A percentile compares a stretch with the other conserved stretches of the same genome.
phyloP scores from a whole-genome alignment of 345 rosid species.

The Atalantia buxifolia region DNA sequence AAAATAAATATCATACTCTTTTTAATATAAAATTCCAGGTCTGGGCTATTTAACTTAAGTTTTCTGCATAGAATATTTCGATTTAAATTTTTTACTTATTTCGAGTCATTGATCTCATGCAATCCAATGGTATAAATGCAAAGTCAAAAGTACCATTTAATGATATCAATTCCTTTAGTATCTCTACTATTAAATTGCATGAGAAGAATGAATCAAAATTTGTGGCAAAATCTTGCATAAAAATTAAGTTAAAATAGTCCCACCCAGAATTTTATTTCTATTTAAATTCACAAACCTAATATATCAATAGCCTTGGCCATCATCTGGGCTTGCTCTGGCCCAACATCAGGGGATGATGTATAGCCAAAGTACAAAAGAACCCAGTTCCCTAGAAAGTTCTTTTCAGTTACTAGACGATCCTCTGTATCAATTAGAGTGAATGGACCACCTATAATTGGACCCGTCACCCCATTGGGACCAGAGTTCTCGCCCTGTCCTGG shows the following conservation, averaged over 20 bases:
- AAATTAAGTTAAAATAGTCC: too few relatives aligned
- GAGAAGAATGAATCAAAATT: too few relatives aligned
- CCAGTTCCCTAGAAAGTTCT: conserved; percentile 71
- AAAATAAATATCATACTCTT: neutral
- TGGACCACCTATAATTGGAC: conserved; percentile 83
- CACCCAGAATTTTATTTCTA: neutral
- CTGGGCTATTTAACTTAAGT: too few relatives aligned
- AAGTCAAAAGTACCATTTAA: too few relatives aligned
- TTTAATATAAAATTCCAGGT: too few relatives aligned
- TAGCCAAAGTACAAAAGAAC: conserved; percentile 83
- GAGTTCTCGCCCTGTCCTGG: conserved; percentile 39
- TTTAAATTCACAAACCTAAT: conserved; percentile 52
- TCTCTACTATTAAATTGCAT: too few relatives aligned
- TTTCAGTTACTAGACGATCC: conserved; percentile 47
- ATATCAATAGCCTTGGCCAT: conserved; percentile 59
- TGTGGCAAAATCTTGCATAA: too few relatives aligned
- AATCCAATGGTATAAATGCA: too few relatives aligned
- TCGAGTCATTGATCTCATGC: too few relatives aligned
- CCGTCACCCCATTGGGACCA: conserved; percentile 27
- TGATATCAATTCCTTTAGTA: too few relatives aligned
- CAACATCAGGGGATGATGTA: conserved; percentile 88
- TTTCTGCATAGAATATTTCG: too few relatives aligned
- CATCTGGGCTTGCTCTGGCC: conserved; percentile 71
- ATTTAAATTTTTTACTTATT: too few relatives aligned
- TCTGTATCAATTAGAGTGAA: conserved; percentile 60